Evolutionary conservation across 2,329 filamentous ascomycete genomes (phyloP).

Genomic region (Chaetomium strumarium): DNA sequence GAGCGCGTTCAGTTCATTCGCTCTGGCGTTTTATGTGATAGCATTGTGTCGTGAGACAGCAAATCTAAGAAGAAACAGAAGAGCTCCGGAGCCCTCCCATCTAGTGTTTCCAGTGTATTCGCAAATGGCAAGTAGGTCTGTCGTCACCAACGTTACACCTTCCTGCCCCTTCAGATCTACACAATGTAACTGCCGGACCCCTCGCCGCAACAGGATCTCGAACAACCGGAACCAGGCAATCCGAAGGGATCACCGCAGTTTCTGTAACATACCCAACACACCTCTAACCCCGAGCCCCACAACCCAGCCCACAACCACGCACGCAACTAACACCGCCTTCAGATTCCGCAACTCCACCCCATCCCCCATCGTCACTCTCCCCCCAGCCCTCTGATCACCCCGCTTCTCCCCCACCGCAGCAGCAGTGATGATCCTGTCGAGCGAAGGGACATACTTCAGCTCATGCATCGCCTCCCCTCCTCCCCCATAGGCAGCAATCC

Average conservation of each 20-base stretch:
- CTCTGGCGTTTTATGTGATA: no score
- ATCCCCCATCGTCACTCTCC: neutral
- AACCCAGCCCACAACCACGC: constrained; percentile 1
- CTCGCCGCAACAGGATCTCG: neutral
- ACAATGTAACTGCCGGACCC: neutral
- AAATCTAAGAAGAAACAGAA: no score
- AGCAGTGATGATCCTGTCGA: constrained; percentile 1
- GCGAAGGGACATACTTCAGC: constrained; percentile 18
- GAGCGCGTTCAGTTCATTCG: neutral
- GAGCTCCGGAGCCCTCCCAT: no score
- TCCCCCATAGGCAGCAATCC: neutral
- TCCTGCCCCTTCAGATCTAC: neutral
- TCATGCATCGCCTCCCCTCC: constrained; percentile 11
- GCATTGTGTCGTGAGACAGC: no score
- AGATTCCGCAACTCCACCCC: neutral
- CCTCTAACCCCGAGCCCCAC: constrained; percentile 7
- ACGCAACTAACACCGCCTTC: constrained; percentile 5
- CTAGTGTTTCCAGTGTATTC: no score
- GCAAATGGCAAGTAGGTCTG: neutral
- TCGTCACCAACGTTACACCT: neutral
- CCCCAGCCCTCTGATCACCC: neutral
- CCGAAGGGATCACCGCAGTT: neutral
- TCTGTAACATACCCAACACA: constrained; percentile 1
- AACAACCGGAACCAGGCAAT: neutral
- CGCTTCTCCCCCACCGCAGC: neutral